Conservation (phyloP, 768 basidiomycete genomes). For the Pleurotus eryngii region DNA sequence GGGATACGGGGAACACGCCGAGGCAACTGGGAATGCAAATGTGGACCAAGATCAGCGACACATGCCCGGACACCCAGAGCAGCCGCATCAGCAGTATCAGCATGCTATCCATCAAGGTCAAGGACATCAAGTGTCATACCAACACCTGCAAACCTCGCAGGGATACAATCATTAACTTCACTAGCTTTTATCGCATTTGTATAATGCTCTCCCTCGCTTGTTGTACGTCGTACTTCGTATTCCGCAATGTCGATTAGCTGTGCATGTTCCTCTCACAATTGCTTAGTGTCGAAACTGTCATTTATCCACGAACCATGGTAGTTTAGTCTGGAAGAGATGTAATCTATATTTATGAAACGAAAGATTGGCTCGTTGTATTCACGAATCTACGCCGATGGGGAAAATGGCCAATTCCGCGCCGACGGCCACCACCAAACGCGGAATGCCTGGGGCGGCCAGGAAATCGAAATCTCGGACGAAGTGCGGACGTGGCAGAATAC, state of each 20-base stretch:
- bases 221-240: background rate
- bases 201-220: background rate
- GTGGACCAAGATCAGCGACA: constrained; percentile 5
- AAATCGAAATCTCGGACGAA: constrained; percentile 77
- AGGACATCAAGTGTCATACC: constrained; percentile 7
- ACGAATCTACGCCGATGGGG: constrained; percentile 59
- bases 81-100: constrained; percentile 7
- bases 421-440: constrained; percentile 65
- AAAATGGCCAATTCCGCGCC: constrained; percentile 59
- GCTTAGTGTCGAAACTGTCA: too few relatives aligned
- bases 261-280: too few relatives aligned
- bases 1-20: constrained; percentile 54
- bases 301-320: background rate
- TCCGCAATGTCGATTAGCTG: too few relatives aligned
- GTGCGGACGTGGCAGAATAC: constrained; percentile 59
- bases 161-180: constrained; percentile 5
- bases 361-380: constrained; percentile 5
- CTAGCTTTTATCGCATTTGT: background rate
- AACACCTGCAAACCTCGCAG: constrained; percentile 3
- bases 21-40: constrained; percentile 17
- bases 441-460: constrained; percentile 54
- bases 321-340: background rate
- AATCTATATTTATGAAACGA: background rate
- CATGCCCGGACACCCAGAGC: constrained; percentile 10
- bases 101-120: background rate